Evolutionary conservation across 1,139 yeast species (phyloP), one percentile per base, ranked within the genome.

Genomic region (Hemisphaericaspora xylanilytica): DNA sequence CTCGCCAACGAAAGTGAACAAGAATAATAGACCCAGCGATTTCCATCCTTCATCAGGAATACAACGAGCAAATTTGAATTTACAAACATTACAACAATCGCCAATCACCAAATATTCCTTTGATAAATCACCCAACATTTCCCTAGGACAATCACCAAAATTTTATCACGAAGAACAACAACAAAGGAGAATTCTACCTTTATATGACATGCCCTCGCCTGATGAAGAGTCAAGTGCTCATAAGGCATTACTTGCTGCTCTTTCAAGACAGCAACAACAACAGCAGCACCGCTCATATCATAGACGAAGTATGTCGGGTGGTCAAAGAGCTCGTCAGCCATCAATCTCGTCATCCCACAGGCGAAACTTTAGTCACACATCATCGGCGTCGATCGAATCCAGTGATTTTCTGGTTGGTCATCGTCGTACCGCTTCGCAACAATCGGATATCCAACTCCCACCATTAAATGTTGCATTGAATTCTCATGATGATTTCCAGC

Each of bases 151-250:
- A 35, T 59, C 67, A 1, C 67, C 67, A 3, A 42, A 50, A 6
- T 41, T 59, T 27, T 37, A 46, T 17, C 51, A 48, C n/a, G 48
- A 45, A 12, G 38, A 35, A 4, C 36, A 33, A 13, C 27, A 36
- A 16, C n/a, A 16, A 17, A 14, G 11, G 11, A 10, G 12, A 17
- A 14, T 18, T n/a, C 37, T 29, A 28, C 24, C 49, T 43, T 12
- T 41, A 8, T 35, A 28, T 20, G 40, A 43, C 27, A 41, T 49
- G 40, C 44, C 44, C 10, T 41, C 44, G 4, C 44, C 44, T 1
- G 68, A 67, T 36, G 73, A 66, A 44, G 74, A 67, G 43, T 52
- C 65, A 12, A 67, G 72, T 48, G 75, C 75, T 5, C 75, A 70
- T 41, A 61, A 60, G 44, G 76, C 75, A 3, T 56, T 70, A 33